phyloP scores from a whole-genome alignment of 352 stramenopile species.

The Globisporangium acanthophoron region DNA sequence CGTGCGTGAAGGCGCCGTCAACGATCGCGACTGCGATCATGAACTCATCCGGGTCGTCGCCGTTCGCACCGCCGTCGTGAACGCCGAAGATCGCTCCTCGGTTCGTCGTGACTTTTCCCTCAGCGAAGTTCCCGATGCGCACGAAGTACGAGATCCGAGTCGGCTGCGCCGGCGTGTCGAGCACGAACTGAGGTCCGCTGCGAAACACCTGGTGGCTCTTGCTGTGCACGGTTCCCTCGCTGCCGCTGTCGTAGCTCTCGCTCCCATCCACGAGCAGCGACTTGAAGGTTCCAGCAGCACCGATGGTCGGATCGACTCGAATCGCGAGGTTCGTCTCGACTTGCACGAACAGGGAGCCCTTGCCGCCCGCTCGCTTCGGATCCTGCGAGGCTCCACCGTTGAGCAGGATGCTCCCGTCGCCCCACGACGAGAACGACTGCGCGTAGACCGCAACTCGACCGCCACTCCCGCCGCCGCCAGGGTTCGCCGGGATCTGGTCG shows the following conservation, averaged over 20 bases:
- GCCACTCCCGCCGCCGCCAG: constrained; percentile 85
- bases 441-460: constrained; percentile 81
- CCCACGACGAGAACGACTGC: constrained; percentile 90
- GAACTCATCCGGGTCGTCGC: constrained; percentile 32
- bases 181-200: constrained; percentile 43
- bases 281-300: constrained; percentile 61
- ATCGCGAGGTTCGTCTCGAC: constrained; percentile 39
- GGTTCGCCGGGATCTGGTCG: not conserved
- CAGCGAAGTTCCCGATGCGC: constrained; percentile 39
- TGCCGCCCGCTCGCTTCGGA: constrained; percentile 20
- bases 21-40: constrained; percentile 66
- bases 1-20: constrained; percentile 62
- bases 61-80: constrained; percentile 5
- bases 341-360: constrained; percentile 37
- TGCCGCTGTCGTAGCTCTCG: constrained; percentile 24
- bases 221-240: constrained; percentile 7
- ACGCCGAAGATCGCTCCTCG: constrained; percentile 65
- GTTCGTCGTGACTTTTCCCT: constrained; percentile 37
- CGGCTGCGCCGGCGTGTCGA: constrained; percentile 24
- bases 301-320: constrained; percentile 54
- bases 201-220: constrained; percentile 28
- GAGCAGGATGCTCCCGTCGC: constrained; percentile 66
- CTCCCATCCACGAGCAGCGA: constrained; percentile 56
- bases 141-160: constrained; percentile 80
- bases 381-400: constrained; percentile 65